phyloP scores from a whole-genome alignment of 371 early-diverging fungal species.

The Mortierella sp. region DNA sequence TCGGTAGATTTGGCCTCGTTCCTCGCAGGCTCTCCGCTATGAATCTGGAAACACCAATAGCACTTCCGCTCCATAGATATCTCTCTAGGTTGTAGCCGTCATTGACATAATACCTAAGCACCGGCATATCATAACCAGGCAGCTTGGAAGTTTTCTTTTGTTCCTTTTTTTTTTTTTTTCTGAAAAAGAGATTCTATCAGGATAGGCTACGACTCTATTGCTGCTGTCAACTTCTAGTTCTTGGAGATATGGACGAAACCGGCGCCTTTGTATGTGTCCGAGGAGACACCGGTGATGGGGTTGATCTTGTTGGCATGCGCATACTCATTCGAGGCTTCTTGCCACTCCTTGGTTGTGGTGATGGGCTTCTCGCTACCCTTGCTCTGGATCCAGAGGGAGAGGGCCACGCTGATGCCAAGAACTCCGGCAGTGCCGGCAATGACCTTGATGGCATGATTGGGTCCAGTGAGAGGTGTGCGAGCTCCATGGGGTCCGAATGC shows the following conservation, averaged over 20 bases:
- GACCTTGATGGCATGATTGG: constrained; percentile 82
- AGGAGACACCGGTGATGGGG: constrained; percentile 90
- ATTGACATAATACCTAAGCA: no score
- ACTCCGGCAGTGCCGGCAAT: constrained; percentile 74
- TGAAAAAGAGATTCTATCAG: no score
- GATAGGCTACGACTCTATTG: no score
- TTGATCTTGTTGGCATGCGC: constrained; percentile 88
- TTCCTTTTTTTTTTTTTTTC: no score
- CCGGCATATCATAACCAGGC: no score
- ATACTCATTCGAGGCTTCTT: constrained; percentile 88
- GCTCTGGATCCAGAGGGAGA: constrained; percentile 77
- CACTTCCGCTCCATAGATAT: no score
- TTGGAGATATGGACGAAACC: not conserved
- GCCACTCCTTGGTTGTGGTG: constrained; percentile 93
- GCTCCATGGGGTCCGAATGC: constrained; percentile 96
- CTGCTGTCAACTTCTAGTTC: no score
- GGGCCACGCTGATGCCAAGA: constrained; percentile 64
- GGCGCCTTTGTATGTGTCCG: constrained; percentile 58
- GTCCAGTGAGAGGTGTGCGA: constrained; percentile 82
- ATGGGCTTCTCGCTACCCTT: constrained; percentile 79
- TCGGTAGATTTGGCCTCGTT: no score
- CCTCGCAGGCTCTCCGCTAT: no score
- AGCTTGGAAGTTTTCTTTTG: no score
- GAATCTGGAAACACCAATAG: no score
- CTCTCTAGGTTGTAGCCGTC: no score